Conservation (phyloP, 2,329 filamentous ascomycete genomes). For the Elsinoe necatrix region DNA sequence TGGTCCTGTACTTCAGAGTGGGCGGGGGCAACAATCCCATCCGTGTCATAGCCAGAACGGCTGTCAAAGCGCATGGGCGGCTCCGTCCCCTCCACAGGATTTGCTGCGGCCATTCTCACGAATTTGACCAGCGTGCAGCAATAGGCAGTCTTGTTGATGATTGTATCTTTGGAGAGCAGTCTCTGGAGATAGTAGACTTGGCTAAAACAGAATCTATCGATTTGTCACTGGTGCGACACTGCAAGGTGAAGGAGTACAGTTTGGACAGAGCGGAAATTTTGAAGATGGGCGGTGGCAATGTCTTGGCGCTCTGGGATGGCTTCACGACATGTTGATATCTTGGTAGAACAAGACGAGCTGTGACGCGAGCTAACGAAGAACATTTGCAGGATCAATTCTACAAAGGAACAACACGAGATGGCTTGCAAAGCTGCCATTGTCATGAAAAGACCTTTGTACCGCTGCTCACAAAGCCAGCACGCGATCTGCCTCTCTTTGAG, state of each 20-base stretch:
- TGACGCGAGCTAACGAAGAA: no score
- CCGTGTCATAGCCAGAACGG: not conserved
- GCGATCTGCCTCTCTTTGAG: no score
- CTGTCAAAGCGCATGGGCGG: conserved; percentile 1
- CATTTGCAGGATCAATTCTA: no score
- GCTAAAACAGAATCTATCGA: not conserved
- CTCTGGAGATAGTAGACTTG: not conserved
- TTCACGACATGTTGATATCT: not conserved
- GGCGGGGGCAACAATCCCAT: not conserved
- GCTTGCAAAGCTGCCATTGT: no score
- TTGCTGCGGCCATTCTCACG: not conserved
- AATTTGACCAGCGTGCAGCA: not conserved
- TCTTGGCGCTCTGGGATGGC: not conserved
- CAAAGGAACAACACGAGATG: no score
- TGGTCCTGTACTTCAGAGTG: not conserved
- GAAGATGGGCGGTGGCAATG: not conserved
- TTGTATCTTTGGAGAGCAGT: not conserved
- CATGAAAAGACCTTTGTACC: no score
- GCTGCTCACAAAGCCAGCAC: no score
- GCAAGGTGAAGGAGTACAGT: not conserved
- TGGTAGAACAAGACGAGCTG: no score
- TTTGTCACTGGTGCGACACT: not conserved
- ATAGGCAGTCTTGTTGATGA: not conserved
- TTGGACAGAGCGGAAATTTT: not conserved
- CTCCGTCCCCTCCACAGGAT: not conserved